Evolutionary conservation across 1,284 basidiomycete species (phyloP), one percentile per base, ranked within the genome.

Genomic region (Pholiota adiposa): DNA sequence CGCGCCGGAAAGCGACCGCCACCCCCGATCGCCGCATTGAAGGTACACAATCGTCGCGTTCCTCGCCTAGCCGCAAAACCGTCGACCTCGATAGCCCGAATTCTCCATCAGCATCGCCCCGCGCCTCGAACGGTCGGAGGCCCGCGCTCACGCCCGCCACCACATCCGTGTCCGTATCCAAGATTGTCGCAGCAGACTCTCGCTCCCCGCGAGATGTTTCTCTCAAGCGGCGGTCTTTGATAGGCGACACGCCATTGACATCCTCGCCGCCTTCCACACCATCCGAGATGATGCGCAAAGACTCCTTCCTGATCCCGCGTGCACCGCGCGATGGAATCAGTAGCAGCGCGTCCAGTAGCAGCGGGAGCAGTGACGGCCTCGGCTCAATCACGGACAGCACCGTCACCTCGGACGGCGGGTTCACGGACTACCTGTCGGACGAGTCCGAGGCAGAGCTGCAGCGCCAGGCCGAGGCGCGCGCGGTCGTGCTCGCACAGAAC

Each of bases 401-500:
- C 8, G 81, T 93, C 52, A 91, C 88, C 14, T 91, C 89, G 11
- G 90, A 92, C 67, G 91, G 90, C 8, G 89, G 86, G 12, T 93
- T 93, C 68, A 93, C 90, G 8, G 90, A 93, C 70, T 93, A 93
- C 72, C 74, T 93, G 29, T 93, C 91, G 23, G 90, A 92, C 69
- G 90, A 93, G 73, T 92, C 89, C 14, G 90, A 93, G 67, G 90
- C 86, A 43, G 90, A 93, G 72, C 74, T 93, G 56, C 90, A 93
- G 74, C 80, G 89, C 60, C 90, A 92, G 73, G 90, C 90, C 9
- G 91, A 93, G 68, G 84, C 84, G 25, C 85, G 83, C 64, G 91
- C 91, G 2, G 88, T 86, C 4, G 69, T 89, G 49, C 72, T 89
- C 18, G 90, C 89, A n/a, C 88, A 92, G 75, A 89, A 84, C 63